Evolutionary conservation across 768 basidiomycete genomes (phyloP).

Genomic region (Amanita jacksonii): DNA sequence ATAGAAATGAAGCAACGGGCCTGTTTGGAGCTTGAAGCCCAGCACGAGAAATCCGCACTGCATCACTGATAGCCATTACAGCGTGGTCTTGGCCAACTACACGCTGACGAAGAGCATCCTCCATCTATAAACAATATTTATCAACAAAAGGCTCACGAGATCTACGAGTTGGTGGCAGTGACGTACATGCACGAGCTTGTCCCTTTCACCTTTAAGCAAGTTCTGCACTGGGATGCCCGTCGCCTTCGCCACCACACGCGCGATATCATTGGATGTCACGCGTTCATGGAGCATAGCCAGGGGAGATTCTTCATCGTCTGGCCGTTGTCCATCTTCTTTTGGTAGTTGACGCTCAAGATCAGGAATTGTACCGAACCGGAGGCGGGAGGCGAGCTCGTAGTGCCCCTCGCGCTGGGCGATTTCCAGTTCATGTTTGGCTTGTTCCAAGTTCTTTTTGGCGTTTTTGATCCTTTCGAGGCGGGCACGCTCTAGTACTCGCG

Average conservation of each 20-base stretch:
- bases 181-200: constrained; percentile 79
- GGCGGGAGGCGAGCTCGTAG: constrained; percentile 73
- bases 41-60: constrained; percentile 87
- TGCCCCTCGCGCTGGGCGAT: constrained; percentile 86
- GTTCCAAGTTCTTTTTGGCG: constrained; percentile 66
- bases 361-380: constrained; percentile 80
- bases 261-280: constrained; percentile 84
- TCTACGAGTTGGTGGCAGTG: constrained; percentile 11
- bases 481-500: constrained; percentile 41
- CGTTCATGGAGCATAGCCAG: constrained; percentile 72
- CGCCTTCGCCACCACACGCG: constrained; percentile 77
- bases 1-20: constrained; percentile 89
- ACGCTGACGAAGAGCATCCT: constrained; percentile 58
- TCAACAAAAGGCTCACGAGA: background rate
- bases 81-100: constrained; percentile 92
- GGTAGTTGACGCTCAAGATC: constrained; percentile 69
- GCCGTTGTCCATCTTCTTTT: constrained; percentile 30
- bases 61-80: constrained; percentile 77
- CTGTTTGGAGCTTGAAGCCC: constrained; percentile 83
- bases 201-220: constrained; percentile 79
- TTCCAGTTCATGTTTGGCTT: constrained; percentile 79
- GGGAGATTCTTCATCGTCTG: constrained; percentile 35
- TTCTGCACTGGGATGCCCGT: constrained; percentile 91
- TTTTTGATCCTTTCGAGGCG: constrained; percentile 63
- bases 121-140: constrained; percentile 52